phyloP scores from a whole-genome alignment of 75 land plant genomes.

The Sequoiadendron giganteum region DNA sequence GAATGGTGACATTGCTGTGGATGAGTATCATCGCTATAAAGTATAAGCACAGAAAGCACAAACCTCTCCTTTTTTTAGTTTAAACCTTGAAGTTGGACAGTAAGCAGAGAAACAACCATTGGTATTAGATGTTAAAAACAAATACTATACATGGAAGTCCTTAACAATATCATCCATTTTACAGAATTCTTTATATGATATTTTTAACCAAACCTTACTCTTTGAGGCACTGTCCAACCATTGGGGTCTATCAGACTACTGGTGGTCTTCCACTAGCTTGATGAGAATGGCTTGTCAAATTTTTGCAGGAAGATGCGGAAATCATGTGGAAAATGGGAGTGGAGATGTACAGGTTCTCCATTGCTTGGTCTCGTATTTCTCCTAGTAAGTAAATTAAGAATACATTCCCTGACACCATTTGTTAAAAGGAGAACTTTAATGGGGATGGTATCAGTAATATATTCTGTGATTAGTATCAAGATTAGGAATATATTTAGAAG shows the following conservation, averaged over 20 bases:
- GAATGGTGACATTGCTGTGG: slow-evolving; percentile 11
- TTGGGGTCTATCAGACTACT: no score
- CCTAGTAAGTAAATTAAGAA: slow-evolving; percentile 2
- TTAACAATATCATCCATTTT: no score
- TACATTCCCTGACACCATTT: background rate
- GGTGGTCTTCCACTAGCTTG: background rate
- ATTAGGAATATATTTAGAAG: background rate
- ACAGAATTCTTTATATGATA: no score
- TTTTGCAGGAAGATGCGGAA: slow-evolving; percentile 19
- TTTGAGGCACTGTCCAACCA: no score
- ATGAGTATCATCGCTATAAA: slow-evolving; percentile 29
- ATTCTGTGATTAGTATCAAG: background rate
- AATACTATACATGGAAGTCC: no score
- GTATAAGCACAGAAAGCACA: background rate
- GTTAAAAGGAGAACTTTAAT: background rate
- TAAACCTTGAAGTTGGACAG: background rate
- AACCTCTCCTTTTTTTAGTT: background rate
- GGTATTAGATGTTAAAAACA: no score
- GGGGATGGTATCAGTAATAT: background rate
- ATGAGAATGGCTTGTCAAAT: background rate
- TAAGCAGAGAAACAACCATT: no score
- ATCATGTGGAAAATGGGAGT: slow-evolving; percentile 27
- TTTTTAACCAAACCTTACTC: no score
- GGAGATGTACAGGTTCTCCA: slow-evolving; percentile 28
- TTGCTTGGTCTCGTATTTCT: slow-evolving; percentile 23